Percentiles rank a stretch among this genome's conserved stretches.
Conservation (phyloP, 192 early-diverging fungal genomes). For the Backusella morwellensis region DNA sequence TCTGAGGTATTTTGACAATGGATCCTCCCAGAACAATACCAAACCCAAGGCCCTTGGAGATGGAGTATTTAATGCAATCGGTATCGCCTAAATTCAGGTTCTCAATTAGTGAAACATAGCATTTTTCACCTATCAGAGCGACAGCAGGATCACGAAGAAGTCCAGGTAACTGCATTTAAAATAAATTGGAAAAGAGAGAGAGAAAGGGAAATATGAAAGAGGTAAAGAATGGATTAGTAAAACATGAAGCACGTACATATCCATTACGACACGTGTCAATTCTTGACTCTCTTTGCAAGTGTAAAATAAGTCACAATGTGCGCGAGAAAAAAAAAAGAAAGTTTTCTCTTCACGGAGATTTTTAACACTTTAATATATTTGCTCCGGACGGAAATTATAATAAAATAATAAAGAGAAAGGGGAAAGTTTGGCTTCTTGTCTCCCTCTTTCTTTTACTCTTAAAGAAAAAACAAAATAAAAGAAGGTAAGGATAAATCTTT, state of each 20-base stretch:
- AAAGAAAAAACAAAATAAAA: neutral
- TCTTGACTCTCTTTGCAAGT: neutral
- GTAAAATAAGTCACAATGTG: neutral
- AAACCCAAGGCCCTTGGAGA: conserved; percentile 90
- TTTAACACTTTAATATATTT: neutral
- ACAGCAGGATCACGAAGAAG: conserved; percentile 62
- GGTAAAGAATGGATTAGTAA: neutral
- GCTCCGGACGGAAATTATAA: neutral
- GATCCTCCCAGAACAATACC: conserved; percentile 95
- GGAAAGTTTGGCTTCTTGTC: neutral
- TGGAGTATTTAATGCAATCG: conserved; percentile 73
- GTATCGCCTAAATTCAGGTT: conserved; percentile 65
- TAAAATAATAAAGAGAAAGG: neutral
- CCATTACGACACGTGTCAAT: neutral
- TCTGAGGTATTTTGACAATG: conserved; percentile 95
- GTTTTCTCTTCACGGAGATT: neutral
- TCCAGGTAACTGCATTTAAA: conserved; percentile 51
- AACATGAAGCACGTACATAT: neutral
- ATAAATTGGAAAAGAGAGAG: conserved; percentile 2
- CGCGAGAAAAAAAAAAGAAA: neutral
- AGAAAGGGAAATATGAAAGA: neutral
- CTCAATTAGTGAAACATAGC: conserved; percentile 73
- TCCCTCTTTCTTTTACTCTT: neutral
- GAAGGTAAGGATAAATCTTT: neutral
- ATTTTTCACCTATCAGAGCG: conserved; percentile 79